Base-by-base conservation (phyloP, 768 basidiomycete genomes). In the Boletellus emodensis region DNA sequence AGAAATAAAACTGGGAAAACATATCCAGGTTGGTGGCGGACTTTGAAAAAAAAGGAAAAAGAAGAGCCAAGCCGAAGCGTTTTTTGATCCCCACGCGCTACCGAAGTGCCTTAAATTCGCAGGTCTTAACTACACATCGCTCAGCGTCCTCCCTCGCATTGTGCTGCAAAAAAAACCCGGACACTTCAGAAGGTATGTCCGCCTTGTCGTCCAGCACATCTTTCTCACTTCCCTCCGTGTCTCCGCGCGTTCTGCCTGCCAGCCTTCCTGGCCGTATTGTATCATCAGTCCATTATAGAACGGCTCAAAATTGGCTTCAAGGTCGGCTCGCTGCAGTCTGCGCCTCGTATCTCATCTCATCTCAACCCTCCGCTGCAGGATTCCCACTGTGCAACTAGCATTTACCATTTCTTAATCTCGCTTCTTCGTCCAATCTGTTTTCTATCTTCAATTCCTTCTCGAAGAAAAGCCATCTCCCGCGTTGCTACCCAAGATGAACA, bases 211-310 rank as follows among this genome's bases (percentile, higher is more conserved):
- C 42, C 59, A 24, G 15, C 6, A n/a, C 55, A 18, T 40, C 55
- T 49, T 41, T n/a, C 57, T 56, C 53, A 59, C 55, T 45, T 37
- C 49, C 52, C 53, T 49, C 47, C 61, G 46, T 62, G 67, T 66
- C 46, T 53, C 55, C 49, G 37, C 14, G 58, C 47, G 47, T 62
- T 47, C 62, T 66, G 52, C 52, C 52, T 50, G 15, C 14, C 48
- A 72, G 78, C 74, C 72, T 69, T 64, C 71, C 64, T 69, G 74
- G 76, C 79, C 78, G 70, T 74, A 76, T 80, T 90, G 87, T 90
- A 90, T 65, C 83, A 89, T 76, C 86, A 88, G 73, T 81, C 78
- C 79, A 76, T 78, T 76, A 61, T 82, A 83, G 82, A 85, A 81
- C 76, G 82, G 80, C 82, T 78, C 75, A 80, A 82, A 83, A 77